These are phyloP conservation scores for Amanita jacksonii DNA, from an alignment of 768 basidiomycete genomes.

Conservation along the genomic window DNA sequence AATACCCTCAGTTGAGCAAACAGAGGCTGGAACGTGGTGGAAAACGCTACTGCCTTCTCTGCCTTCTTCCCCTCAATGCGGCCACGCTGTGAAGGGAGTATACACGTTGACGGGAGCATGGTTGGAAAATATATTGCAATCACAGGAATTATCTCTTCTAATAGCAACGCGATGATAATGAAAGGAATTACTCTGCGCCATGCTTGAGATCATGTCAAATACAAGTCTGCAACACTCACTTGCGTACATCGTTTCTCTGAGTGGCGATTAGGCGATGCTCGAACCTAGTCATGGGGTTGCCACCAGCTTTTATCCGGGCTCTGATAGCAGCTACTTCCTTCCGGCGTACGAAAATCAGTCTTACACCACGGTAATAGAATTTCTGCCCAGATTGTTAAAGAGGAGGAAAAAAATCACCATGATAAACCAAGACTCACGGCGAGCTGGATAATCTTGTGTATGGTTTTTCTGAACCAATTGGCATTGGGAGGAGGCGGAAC, in stretches of 20 bases:
- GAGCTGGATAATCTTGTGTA: slow-evolving; percentile 40
- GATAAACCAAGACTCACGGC: slow-evolving; percentile 23
- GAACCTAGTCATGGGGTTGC: slow-evolving; percentile 51
- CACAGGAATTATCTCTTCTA: slow-evolving; percentile 78
- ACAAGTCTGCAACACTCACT: slow-evolving; percentile 33
- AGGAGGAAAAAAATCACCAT: not conserved
- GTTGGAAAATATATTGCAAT: slow-evolving; percentile 80
- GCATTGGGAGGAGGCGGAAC: slow-evolving; percentile 55
- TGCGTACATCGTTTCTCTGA: slow-evolving; percentile 58
- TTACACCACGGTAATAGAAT: slow-evolving; percentile 78
- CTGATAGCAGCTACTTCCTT: slow-evolving; percentile 44
- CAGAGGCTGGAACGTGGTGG: slow-evolving; percentile 25
- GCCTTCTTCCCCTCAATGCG: slow-evolving; percentile 50
- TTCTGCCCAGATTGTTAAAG: slow-evolving; percentile 34
- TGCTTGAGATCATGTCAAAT: not conserved
- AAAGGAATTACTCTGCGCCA: slow-evolving; percentile 64
- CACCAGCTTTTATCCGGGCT: slow-evolving; percentile 48
- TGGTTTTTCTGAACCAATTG: slow-evolving; percentile 38
- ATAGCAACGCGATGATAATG: slow-evolving; percentile 56
- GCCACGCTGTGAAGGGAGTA: slow-evolving; percentile 68
- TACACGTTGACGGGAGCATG: slow-evolving; percentile 79
- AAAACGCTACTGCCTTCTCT: slow-evolving; percentile 35
- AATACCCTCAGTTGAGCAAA: slow-evolving; percentile 26
- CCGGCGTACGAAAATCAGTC: slow-evolving; percentile 57
- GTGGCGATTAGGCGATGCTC: slow-evolving; percentile 63